Evolutionary conservation across 768 basidiomycete genomes (phyloP).

Genomic region (Inosperma sp.): DNA sequence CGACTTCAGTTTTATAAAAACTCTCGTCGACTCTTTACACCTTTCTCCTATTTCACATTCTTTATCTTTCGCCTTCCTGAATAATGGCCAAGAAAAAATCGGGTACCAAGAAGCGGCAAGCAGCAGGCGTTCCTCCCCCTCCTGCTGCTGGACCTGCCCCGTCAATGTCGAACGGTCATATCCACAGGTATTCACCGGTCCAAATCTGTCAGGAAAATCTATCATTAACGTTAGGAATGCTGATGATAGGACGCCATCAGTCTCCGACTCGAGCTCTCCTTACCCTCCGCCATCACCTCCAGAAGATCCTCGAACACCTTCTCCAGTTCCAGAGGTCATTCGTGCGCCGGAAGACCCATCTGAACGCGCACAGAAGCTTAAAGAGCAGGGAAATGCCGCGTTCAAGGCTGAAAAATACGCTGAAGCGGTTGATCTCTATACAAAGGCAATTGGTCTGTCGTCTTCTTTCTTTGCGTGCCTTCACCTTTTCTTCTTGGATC

Average conservation of each 20-base stretch:
- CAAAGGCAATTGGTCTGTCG: slow-evolving; percentile 62
- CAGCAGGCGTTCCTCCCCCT: too few species aligned
- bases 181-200: background rate
- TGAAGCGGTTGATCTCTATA: slow-evolving; percentile 71
- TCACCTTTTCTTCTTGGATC: background rate
- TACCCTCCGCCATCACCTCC: slow-evolving; percentile 16
- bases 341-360: slow-evolving; percentile 32
- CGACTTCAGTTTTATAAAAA: too few species aligned
- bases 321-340: slow-evolving; percentile 25
- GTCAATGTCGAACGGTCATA: background rate
- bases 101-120: too few species aligned
- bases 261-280: slow-evolving; percentile 17
- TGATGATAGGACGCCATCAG: too few species aligned
- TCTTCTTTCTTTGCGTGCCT: slow-evolving; percentile 3
- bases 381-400: slow-evolving; percentile 71
- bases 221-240: too few species aligned
- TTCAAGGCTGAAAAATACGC: slow-evolving; percentile 64
- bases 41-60: too few species aligned
- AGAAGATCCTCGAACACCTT: slow-evolving; percentile 14
- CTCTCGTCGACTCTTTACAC: too few species aligned
- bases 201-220: background rate
- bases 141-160: too few species aligned
- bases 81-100: too few species aligned
- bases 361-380: slow-evolving; percentile 54
- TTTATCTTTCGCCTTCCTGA: too few species aligned